Conservation (phyloP, 768 basidiomycete genomes). For the Zangia roseola region DNA sequence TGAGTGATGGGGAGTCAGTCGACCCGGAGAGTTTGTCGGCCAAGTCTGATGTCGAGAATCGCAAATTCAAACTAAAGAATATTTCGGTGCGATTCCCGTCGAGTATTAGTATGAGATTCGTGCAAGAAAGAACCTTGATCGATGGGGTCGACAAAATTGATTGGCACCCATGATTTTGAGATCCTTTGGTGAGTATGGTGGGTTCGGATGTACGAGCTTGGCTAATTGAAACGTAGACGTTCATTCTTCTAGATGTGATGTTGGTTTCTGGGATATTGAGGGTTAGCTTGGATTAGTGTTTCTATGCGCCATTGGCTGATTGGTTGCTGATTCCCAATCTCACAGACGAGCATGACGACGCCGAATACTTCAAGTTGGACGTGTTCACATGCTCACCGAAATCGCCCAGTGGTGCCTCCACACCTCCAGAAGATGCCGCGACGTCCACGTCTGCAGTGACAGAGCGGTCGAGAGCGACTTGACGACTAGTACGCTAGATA, state of each 20-base stretch:
- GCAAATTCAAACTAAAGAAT: no score
- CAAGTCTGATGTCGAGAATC: no score
- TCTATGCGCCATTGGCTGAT: not conserved
- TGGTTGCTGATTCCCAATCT: not conserved
- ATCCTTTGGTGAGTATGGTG: slow-evolving; percentile 54
- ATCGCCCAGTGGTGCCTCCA: slow-evolving; percentile 45
- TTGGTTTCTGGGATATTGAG: slow-evolving; percentile 79
- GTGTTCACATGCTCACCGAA: slow-evolving; percentile 77
- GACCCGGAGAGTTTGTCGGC: no score
- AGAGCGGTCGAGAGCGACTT: slow-evolving; percentile 57
- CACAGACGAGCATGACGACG: slow-evolving; percentile 72
- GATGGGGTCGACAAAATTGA: slow-evolving; percentile 89
- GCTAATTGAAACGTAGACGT: slow-evolving; percentile 64
- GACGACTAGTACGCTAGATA: slow-evolving; percentile 63
- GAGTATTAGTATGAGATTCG: no score
- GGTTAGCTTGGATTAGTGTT: slow-evolving; percentile 59
- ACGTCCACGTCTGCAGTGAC: slow-evolving; percentile 45
- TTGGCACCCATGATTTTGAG: slow-evolving; percentile 82
- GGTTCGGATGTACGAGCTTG: slow-evolving; percentile 1
- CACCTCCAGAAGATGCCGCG: slow-evolving; percentile 39
- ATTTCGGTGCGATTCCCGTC: no score
- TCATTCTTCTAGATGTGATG: slow-evolving; percentile 74
- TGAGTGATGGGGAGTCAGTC: no score
- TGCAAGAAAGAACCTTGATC: slow-evolving; percentile 71
- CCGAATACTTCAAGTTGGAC: slow-evolving; percentile 77